Conservation (phyloP, 768 basidiomycete species). For the Suillus clintonianus region DNA sequence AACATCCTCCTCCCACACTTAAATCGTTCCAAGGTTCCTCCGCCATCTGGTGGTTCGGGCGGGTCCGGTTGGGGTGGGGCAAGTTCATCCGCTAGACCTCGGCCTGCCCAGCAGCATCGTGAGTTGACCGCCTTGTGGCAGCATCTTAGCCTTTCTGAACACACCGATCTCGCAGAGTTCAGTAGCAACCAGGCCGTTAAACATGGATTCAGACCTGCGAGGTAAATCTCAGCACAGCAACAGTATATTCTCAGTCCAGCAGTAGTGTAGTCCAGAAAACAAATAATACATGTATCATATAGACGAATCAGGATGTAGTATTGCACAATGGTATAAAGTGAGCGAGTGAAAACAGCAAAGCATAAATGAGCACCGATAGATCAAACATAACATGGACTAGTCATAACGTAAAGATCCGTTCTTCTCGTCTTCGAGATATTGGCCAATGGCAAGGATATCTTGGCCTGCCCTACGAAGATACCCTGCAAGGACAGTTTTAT, state of each 20-base stretch:
- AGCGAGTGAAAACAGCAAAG: constrained; percentile 10
- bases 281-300: constrained; percentile 27
- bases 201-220: constrained; percentile 51
- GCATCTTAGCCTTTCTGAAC: neutral
- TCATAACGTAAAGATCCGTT: constrained; percentile 58
- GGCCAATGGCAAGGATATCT: constrained; percentile 83
- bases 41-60: constrained; percentile 24
- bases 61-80: constrained; percentile 45
- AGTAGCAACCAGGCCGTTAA: constrained; percentile 35
- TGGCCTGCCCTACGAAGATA: constrained; percentile 76
- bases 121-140: constrained; percentile 12
- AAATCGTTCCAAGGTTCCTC: constrained; percentile 19
- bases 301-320: constrained; percentile 7
- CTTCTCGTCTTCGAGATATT: constrained; percentile 84
- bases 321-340: constrained; percentile 15
- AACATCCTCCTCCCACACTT: constrained; percentile 47
- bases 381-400: constrained; percentile 17
- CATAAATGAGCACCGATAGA: constrained; percentile 5
- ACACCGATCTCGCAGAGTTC: constrained; percentile 38
- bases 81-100: constrained; percentile 22
- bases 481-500: constrained; percentile 63
- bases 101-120: constrained; percentile 28
- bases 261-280: constrained; percentile 16
- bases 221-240: constrained; percentile 15
- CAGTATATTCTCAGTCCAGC: constrained; percentile 11